These are phyloP conservation scores for Rosa multiflora DNA, from an alignment of 306 rosid species.

Conservation along the genomic window DNA sequence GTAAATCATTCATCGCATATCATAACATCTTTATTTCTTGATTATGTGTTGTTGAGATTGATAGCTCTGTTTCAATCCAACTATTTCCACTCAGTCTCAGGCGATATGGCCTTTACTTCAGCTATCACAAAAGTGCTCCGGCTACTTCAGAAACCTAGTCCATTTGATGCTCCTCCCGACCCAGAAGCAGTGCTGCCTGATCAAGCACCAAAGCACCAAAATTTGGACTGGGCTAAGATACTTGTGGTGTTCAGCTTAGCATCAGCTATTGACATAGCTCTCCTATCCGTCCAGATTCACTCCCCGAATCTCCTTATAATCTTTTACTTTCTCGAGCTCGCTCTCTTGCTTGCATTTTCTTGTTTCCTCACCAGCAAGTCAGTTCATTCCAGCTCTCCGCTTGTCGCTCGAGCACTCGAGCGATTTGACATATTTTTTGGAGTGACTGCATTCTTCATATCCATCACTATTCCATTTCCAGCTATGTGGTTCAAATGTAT, in stretches of 20 bases:
- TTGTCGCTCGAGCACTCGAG: not conserved
- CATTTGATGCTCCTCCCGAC: not conserved
- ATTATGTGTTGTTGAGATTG: too few relatives aligned
- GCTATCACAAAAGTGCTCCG: not conserved
- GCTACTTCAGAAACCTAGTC: not conserved
- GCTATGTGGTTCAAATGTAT: not conserved
- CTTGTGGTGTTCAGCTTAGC: conserved; percentile 5
- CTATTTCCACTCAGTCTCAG: too few relatives aligned
- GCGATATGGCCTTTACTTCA: not conserved
- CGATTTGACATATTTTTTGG: conserved; percentile 13
- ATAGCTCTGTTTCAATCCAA: too few relatives aligned
- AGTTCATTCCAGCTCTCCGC: not conserved
- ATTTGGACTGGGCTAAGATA: conserved; percentile 6
- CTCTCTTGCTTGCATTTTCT: conserved; percentile 11
- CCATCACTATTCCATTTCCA: conserved; percentile 12
- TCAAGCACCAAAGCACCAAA: not conserved
- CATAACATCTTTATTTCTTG: too few relatives aligned
- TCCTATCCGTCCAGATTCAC: not conserved
- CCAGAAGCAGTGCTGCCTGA: not conserved
- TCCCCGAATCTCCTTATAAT: not conserved
- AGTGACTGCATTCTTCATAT: conserved; percentile 11
- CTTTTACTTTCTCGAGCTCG: not conserved
- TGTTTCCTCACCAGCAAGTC: not conserved
- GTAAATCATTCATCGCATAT: too few relatives aligned
- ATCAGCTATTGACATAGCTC: conserved; percentile 4